Evolutionary conservation across 768 basidiomycete genomes (phyloP).

Genomic region (Macrolepiota dolichaula): DNA sequence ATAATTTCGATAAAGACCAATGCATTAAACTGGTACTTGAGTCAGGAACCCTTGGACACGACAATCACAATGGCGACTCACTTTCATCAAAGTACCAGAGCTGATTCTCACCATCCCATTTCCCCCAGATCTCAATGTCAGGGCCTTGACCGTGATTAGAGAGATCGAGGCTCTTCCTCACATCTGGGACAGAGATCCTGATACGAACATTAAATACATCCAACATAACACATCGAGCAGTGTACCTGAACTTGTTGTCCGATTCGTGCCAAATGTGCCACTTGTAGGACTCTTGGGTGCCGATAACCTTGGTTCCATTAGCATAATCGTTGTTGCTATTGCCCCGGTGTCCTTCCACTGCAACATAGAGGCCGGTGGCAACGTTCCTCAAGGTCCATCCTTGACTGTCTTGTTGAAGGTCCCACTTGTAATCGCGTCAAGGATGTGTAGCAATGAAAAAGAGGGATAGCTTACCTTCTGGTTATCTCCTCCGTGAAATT

Average conservation of each 20-base stretch:
- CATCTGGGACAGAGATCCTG: slow-evolving; percentile 37
- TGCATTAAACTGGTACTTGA: too few species aligned
- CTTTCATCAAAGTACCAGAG: slow-evolving; percentile 21
- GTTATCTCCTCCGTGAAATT: slow-evolving; percentile 29
- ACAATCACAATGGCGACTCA: slow-evolving; percentile 1
- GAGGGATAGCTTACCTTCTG: slow-evolving; percentile 29
- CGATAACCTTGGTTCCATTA: slow-evolving; percentile 30
- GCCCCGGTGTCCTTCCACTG: slow-evolving; percentile 13
- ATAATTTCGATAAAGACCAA: too few species aligned
- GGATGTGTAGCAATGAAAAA: neutral
- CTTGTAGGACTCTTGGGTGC: slow-evolving; percentile 16
- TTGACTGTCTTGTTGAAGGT: slow-evolving; percentile 20
- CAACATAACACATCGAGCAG: neutral
- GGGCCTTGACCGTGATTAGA: slow-evolving; percentile 41
- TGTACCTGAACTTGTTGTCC: slow-evolving; percentile 20
- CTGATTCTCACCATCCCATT: slow-evolving; percentile 40
- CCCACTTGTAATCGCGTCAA: slow-evolving; percentile 27
- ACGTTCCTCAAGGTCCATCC: slow-evolving; percentile 32
- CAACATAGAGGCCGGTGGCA: slow-evolving; percentile 28
- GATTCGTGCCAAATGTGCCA: slow-evolving; percentile 37
- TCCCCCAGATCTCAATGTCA: slow-evolving; percentile 36
- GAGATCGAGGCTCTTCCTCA: slow-evolving; percentile 35
- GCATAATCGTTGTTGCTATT: slow-evolving; percentile 9
- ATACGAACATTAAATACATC: neutral
- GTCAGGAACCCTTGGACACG: neutral